Evolutionary conservation across 1,139 yeast species (phyloP), one percentile per base, ranked within the genome.

Genomic region (Yamadazyma blattariae): DNA sequence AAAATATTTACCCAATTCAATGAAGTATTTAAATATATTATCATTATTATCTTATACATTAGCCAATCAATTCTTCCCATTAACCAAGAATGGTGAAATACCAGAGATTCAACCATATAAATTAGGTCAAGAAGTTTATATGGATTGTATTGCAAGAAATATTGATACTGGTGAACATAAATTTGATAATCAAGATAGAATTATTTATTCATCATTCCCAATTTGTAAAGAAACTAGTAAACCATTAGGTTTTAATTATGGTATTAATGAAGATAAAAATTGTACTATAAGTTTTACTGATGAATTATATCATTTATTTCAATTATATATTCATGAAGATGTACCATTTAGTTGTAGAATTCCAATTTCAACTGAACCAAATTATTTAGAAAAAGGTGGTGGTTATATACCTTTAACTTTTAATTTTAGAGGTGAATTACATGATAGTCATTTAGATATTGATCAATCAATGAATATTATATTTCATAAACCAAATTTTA

Each of bases 111-210:
- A 52, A 25, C 67, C 75, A 2, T 79, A 67, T 50, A 34, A 44
- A 12, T 25, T 35, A 1, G 78, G 79, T 4, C 76, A 78, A 36
- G 57, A 54, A 2, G 61, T 82, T 15, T 65, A 67, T 27, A 57
- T 84, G 36, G 77, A 74, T 45, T 84, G 92, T 55, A 82, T 79
- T 41, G 60, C 74, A 33, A 65, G 94, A 50, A 75, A 81, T 43
- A 83, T 83, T 38, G 87, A 82, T 47, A 77, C 70, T 42, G 94
- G 94, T 36, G 92, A 84, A 54, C 92, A 84, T 59, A 71, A 74
- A 45, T 79, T 81, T 44, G 88, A 82, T 50, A 68, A 66, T 6
- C 64, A 76, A 30, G 72, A 73, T n/a, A 64, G 76, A 39, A 78
- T 84, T 38, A 54, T 81, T 11, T 82, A 79, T 46, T 68, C 59